Conservation (phyloP, 2,329 filamentous ascomycete genomes). For the Pseudogymnoascus sp. region DNA sequence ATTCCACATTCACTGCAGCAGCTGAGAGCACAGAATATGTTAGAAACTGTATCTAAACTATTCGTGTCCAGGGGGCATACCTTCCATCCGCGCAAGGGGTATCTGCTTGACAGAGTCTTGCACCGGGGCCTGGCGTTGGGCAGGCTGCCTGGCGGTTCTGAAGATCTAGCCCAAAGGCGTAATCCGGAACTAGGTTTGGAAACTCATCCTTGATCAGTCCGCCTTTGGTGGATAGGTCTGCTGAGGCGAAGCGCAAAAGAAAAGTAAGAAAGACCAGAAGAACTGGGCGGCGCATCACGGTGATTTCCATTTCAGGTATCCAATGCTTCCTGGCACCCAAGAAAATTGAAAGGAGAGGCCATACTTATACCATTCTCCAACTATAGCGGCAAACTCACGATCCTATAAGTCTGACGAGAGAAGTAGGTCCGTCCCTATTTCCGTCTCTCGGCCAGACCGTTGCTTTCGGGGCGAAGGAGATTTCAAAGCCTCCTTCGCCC, state of each 20-base stretch:
- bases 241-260: not conserved
- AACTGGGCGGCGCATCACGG: not conserved
- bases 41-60: not conserved
- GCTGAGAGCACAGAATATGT: not conserved
- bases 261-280: not conserved
- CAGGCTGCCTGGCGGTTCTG: not conserved
- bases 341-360: not conserved
- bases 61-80: not conserved
- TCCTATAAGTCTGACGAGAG: not conserved
- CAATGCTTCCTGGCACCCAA: not conserved
- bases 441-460: not conserved
- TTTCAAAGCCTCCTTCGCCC: not conserved
- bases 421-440: not conserved
- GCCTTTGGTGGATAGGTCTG: not conserved
- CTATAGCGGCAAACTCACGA: not conserved
- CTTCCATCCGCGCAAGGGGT: not conserved
- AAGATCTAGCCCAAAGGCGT: not conserved
- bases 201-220: not conserved
- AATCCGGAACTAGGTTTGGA: not conserved
- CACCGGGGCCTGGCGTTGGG: not conserved
- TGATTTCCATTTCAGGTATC: not conserved
- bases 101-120: not conserved
- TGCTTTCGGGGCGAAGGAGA: not conserved
- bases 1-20: conserved; percentile 1
- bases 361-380: not conserved